These are phyloP conservation scores for Umbelopsis sp. DNA, from an alignment of 371 early-diverging fungal genomes.

Conservation along the genomic window DNA sequence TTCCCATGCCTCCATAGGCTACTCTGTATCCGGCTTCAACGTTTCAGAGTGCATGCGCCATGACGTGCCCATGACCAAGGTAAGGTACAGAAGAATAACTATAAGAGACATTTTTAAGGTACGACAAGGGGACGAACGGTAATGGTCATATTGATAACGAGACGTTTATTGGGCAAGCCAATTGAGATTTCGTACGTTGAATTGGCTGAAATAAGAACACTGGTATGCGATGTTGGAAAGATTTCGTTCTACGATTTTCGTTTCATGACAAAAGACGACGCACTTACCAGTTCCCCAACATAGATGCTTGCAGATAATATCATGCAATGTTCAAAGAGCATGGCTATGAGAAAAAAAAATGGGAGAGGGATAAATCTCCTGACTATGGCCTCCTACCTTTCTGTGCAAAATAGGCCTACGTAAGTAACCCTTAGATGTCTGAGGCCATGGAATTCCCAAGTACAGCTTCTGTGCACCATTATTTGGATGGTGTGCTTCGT, in stretches of 20 bases:
- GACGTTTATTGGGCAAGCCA: neutral
- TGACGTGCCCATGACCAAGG: neutral
- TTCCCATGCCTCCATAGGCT: neutral
- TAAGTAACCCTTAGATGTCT: neutral
- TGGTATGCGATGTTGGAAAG: too few relatives aligned
- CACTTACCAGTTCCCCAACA: too few relatives aligned
- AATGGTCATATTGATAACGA: slow-evolving; percentile 16
- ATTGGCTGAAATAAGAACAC: too few relatives aligned
- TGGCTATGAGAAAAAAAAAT: too few relatives aligned
- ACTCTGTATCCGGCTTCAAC: neutral
- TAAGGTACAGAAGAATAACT: neutral
- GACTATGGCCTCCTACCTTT: neutral
- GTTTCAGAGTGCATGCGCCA: neutral
- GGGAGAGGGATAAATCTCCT: neutral
- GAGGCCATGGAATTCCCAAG: neutral
- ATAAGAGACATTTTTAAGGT: neutral
- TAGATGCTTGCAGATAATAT: too few relatives aligned
- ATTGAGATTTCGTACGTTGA: neutral
- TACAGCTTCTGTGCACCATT: too few relatives aligned
- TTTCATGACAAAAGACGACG: too few relatives aligned
- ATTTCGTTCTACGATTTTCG: too few relatives aligned
- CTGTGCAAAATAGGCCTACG: neutral
- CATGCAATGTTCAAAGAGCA: too few relatives aligned
- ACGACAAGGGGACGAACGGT: neutral
- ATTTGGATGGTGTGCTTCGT: too few relatives aligned